phyloP scores from a whole-genome alignment of 106 monocot species.

The Xerophyta viscosa region DNA sequence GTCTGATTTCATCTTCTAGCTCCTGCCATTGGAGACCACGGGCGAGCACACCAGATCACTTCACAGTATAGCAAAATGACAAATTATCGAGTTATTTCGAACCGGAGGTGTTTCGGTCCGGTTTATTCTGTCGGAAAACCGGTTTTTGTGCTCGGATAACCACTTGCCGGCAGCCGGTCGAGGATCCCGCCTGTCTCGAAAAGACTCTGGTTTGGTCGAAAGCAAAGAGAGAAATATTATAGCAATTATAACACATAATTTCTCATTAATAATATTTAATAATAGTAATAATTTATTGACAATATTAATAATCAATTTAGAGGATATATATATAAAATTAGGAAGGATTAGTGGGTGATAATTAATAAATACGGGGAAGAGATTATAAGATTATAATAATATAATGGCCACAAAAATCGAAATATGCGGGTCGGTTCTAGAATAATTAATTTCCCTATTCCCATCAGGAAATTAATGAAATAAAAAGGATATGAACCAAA shows the following conservation, averaged over 20 bases:
- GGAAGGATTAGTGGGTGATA: no score
- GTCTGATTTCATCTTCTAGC: background rate
- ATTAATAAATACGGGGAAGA: no score
- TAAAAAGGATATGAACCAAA: no score
- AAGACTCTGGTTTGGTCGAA: background rate
- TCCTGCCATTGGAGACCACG: slow-evolving; percentile 7
- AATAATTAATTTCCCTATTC: slow-evolving; percentile 8
- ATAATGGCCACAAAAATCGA: no score
- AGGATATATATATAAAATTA: no score
- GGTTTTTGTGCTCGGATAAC: slow-evolving; percentile 9
- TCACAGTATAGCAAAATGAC: no score
- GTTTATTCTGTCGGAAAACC: slow-evolving; percentile 5
- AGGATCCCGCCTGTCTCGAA: background rate
- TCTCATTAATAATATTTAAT: no score
- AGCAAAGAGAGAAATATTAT: background rate
- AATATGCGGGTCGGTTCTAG: slow-evolving; percentile 8
- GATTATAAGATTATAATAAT: no score
- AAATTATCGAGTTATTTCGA: no score
- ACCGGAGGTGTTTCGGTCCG: background rate
- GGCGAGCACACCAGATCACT: no score
- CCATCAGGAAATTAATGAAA: background rate
- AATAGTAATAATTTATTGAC: no score
- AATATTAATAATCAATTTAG: background rate
- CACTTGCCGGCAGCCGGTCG: background rate
- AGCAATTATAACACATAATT: no score